These are phyloP conservation scores for Nadsonia commutata DNA, from an alignment of 1,139 yeast species.

Conservation along the genomic window DNA sequence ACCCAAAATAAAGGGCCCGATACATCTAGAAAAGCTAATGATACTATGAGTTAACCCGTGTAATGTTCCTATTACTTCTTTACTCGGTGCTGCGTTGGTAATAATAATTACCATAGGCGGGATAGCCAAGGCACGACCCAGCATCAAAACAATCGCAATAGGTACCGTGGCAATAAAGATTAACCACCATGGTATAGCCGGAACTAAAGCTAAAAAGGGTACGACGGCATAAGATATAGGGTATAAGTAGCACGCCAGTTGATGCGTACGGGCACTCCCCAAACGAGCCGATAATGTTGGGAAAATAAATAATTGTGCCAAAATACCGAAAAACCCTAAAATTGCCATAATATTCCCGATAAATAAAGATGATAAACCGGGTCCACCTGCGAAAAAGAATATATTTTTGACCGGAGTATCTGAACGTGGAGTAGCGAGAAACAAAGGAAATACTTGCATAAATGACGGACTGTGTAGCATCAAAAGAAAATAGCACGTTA, in stretches of 20 bases:
- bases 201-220: conserved; percentile 36
- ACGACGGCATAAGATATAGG: conserved; percentile 36
- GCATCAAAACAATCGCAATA: conserved; percentile 12
- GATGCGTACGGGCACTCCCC: conserved; percentile 33
- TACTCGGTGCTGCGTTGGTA: conserved; percentile 18
- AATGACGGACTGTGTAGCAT: conserved; percentile 39
- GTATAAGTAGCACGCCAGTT: conserved; percentile 30
- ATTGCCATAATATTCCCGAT: conserved; percentile 42
- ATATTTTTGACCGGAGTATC: conserved; percentile 20
- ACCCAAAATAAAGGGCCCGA: conserved; percentile 47
- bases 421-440: conserved; percentile 35
- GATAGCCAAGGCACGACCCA: conserved; percentile 18
- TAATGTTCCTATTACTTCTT: conserved; percentile 18
- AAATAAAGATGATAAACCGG: conserved; percentile 31
- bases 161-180: conserved; percentile 18
- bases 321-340: conserved; percentile 41
- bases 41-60: conserved; percentile 23
- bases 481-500: conserved; percentile 17
- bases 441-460: conserved; percentile 45
- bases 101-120: conserved; percentile 21
- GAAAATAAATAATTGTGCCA: conserved; percentile 35
- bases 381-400: conserved; percentile 33
- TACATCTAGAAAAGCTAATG: conserved; percentile 38
- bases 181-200: conserved; percentile 29
- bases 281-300: conserved; percentile 39